Evolutionary conservation across 768 basidiomycete species (phyloP).

Genomic region (Mycena chlorophos): DNA sequence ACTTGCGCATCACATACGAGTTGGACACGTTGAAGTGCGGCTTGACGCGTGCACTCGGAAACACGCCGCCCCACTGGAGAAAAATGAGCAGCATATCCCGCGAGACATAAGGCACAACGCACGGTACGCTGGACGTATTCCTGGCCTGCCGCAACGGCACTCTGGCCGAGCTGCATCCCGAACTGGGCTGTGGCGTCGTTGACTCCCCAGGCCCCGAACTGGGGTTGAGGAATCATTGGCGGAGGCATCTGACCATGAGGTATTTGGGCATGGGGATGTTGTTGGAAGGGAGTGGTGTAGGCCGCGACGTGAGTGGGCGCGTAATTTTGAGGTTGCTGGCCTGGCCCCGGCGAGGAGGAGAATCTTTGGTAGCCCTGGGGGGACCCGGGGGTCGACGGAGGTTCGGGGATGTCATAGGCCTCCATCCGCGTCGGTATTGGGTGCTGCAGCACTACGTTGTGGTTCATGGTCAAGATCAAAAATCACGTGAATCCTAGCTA

Average conservation of each 20-base stretch:
- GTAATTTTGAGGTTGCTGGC: constrained; percentile 24
- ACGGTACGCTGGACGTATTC: constrained; percentile 96
- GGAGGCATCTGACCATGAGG: constrained; percentile 38
- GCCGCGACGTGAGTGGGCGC: constrained; percentile 41
- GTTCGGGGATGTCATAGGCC: constrained; percentile 82
- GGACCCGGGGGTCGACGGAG: constrained; percentile 72
- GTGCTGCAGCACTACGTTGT: constrained; percentile 72
- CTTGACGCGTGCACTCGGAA: constrained; percentile 77
- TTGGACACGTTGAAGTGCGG: constrained; percentile 96
- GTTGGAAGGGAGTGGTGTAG: constrained; percentile 52
- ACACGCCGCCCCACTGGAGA: constrained; percentile 71
- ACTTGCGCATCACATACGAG: constrained; percentile 88
- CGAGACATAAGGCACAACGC: constrained; percentile 28
- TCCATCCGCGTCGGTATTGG: constrained; percentile 90
- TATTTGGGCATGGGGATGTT: constrained; percentile 40
- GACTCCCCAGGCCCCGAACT: constrained; percentile 80
- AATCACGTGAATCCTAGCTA: background rate
- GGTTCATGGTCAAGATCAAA: background rate
- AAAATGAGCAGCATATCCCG: constrained; percentile 12
- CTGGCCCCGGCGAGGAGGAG: constrained; percentile 51
- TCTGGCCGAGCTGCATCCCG: constrained; percentile 92
- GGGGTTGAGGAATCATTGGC: constrained; percentile 34
- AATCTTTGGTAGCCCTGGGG: constrained; percentile 77
- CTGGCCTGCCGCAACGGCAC: constrained; percentile 90
- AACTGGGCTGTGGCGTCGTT: constrained; percentile 94